These are phyloP conservation scores for Stevia rebaudiana DNA, from an alignment of 140 eudicot genomes.

Conservation along the genomic window DNA sequence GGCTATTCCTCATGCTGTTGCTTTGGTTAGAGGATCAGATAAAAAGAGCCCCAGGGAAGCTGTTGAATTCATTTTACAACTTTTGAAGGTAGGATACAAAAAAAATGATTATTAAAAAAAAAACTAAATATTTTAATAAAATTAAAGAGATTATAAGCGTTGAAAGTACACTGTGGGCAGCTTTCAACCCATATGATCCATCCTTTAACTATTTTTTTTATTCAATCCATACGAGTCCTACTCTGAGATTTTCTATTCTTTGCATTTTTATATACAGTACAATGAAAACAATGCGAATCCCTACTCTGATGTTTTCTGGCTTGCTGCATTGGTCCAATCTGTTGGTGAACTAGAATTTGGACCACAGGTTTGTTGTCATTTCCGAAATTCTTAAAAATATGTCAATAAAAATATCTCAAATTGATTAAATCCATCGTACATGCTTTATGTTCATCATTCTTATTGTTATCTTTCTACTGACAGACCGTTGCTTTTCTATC, in stretches of 20 bases:
- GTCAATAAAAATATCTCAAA: not conserved
- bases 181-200: not conserved
- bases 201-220: not conserved
- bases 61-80: conserved; percentile 87
- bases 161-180: not conserved
- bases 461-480: conserved; percentile 22
- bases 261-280: conserved; percentile 39
- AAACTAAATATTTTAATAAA: not conserved
- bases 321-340: conserved; percentile 85
- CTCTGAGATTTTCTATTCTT: not conserved
- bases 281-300: conserved; percentile 90
- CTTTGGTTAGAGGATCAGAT: conserved; percentile 69
- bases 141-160: not conserved
- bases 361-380: conserved; percentile 52
- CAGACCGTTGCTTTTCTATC: conserved; percentile 63
- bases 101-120: not conserved
- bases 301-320: conserved; percentile 90
- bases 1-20: conserved; percentile 95
- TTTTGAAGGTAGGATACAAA: conserved; percentile 55
- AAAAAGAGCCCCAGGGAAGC: conserved; percentile 94
- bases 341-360: conserved; percentile 96
- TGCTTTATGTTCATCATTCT: not conserved
- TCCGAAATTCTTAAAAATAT: not conserved
- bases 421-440: not conserved
- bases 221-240: not conserved